Conservation (phyloP, 2,329 filamentous ascomycete genomes). For the Pseudocercospora fijiensis region DNA sequence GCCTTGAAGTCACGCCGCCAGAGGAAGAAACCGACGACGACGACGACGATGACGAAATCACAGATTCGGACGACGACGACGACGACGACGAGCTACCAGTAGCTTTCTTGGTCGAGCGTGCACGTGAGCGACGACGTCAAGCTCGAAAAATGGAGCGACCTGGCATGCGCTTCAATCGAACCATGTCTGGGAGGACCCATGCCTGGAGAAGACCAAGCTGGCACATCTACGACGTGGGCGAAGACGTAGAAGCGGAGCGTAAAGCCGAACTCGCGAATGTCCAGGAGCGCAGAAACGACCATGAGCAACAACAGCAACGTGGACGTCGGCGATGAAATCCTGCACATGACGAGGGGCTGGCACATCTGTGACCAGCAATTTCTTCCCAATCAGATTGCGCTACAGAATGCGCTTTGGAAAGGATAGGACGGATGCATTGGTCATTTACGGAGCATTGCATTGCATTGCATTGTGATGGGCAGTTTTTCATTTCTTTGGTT, state of each 20-base stretch:
- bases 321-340: slow-evolving; percentile 9
- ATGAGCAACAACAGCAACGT: slow-evolving; percentile 8
- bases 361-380: not conserved
- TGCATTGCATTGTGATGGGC: not conserved
- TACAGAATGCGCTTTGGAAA: not conserved
- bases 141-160: slow-evolving; percentile 31
- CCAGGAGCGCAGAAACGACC: slow-evolving; percentile 3
- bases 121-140: slow-evolving; percentile 21
- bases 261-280: slow-evolving; percentile 26
- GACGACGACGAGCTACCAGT: slow-evolving; percentile 32
- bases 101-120: slow-evolving; percentile 30
- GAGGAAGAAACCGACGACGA: slow-evolving; percentile 20
- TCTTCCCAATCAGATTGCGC: not conserved
- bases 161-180: slow-evolving; percentile 32
- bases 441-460: not conserved
- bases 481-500: not conserved
- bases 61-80: slow-evolving; percentile 28
- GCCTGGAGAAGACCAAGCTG: slow-evolving; percentile 35
- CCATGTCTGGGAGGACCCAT: slow-evolving; percentile 36
- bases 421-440: not conserved
- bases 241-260: slow-evolving; percentile 32
- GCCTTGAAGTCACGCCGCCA: slow-evolving; percentile 22
- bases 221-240: slow-evolving; percentile 32
- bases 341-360: not conserved
- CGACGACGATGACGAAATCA: slow-evolving; percentile 26